Evolutionary conservation across 176 grass and related monocot species (phyloP), one percentile per base, ranked within the genome.

Genomic region (Phyllostachys edulis): DNA sequence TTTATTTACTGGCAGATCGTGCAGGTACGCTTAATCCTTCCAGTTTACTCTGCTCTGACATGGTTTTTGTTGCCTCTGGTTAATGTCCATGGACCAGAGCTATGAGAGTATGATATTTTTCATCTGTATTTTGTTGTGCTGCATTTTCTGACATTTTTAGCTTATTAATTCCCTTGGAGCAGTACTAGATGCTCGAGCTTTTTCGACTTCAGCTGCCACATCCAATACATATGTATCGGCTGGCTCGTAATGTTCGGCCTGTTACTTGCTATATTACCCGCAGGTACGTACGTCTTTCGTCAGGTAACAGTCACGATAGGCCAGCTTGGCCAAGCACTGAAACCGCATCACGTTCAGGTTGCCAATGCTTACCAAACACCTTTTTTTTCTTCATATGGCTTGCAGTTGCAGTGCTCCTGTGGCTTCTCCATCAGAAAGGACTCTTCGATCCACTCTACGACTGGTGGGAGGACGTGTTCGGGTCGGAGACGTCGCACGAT

Each of bases 341-440:
- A 37, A 60, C 45, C 5, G 17, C 32, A 46, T 52, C 70, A 73
- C 45, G 59, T 54, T 52, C 44, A 78, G 36, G 49, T 45, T 40
- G 49, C n/a, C 47, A 34, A 4, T 49, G 34, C 45, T 81, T 26
- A 26, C 1, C 17, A 15, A 42, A 77, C 61, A 34, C 2, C 1
- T 34, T 34, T 2, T 34, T 34, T 34, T 47, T 59, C 52, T 65
- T 72, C 17, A 11, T 85, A 7, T 77, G 16, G 12, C 55, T 57
- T 87, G 52, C 69, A 97, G 92, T 74, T 41, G 56, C 55, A 57
- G 64, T 89, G 37, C 65, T 92, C 42, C 42, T 92, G 71, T 92
- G 92, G 90, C 52, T 97, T 68, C 65, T 97, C 36, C 92, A 94
- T 82, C 88, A 87, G 69, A 91, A 92, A 71, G 94, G 94, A 13